A percentile compares a stretch with the other conserved stretches of the same genome.
Evolutionary conservation across 441 rosid species (phyloP).

Genomic region (Pelargonium cotyledonis): DNA sequence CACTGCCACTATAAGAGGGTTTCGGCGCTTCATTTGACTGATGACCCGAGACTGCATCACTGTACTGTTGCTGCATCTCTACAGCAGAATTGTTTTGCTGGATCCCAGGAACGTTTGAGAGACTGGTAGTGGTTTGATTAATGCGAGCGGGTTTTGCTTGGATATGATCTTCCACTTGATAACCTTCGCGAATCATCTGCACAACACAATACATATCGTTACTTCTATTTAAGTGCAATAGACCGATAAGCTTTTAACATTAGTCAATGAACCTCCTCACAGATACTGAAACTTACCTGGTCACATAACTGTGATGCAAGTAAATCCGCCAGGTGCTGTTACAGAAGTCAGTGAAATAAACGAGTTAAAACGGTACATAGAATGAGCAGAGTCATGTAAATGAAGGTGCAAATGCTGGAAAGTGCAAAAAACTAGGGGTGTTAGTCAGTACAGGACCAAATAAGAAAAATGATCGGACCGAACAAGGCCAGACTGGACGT

Average conservation of each 20-base stretch:
- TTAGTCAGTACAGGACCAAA: no score
- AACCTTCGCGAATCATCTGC: constrained; percentile 78
- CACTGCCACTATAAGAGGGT: constrained; percentile 44
- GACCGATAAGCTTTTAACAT: neutral
- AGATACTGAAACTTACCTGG: constrained; percentile 47
- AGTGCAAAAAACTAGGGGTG: constrained; percentile 8
- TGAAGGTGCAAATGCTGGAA: constrained; percentile 28
- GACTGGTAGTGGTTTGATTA: constrained; percentile 48
- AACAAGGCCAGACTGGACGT: no score
- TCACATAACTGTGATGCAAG: constrained; percentile 62
- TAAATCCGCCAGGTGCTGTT: constrained; percentile 83
- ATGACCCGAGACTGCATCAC: neutral
- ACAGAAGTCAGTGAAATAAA: constrained; percentile 23
- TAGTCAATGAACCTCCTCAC: constrained; percentile 8
- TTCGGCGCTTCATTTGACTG: constrained; percentile 40
- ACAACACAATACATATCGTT: constrained; percentile 16
- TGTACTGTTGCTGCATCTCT: constrained; percentile 56
- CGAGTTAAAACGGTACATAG: constrained; percentile 22
- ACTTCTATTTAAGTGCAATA: constrained; percentile 14
- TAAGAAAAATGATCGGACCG: no score
- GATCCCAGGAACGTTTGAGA: constrained; percentile 39
- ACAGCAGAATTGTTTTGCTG: constrained; percentile 45
- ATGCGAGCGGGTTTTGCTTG: constrained; percentile 47
- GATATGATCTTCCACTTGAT: constrained; percentile 43
- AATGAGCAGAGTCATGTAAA: neutral